phyloP scores from a whole-genome alignment of 2,329 filamentous ascomycete genomes.

The Aspergillus puulaauensis region DNA sequence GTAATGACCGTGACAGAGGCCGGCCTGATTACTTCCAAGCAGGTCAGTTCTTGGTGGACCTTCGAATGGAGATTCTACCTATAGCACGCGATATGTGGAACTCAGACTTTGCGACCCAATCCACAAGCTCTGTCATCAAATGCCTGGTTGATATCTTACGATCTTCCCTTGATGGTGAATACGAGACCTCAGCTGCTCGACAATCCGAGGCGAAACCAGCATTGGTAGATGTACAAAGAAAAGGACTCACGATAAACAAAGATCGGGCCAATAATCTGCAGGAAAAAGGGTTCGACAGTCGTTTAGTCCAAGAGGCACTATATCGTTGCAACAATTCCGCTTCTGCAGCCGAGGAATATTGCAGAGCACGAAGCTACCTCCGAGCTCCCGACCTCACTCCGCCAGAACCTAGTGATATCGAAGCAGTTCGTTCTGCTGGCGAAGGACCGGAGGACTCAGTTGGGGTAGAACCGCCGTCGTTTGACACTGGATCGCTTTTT shows the following conservation, averaged over 20 bases:
- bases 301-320: constrained; percentile 73
- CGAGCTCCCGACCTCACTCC: constrained; percentile 64
- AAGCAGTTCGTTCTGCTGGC: constrained; percentile 29
- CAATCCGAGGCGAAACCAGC: constrained; percentile 60
- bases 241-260: constrained; percentile 53
- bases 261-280: constrained; percentile 47
- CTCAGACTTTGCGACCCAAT: constrained; percentile 77
- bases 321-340: constrained; percentile 74
- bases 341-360: constrained; percentile 70
- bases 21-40: constrained; percentile 63
- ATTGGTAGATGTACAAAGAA: constrained; percentile 47
- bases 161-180: constrained; percentile 72
- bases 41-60: constrained; percentile 79
- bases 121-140: constrained; percentile 72
- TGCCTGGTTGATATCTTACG: constrained; percentile 81
- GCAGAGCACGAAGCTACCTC: constrained; percentile 60
- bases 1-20: constrained; percentile 55
- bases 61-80: constrained; percentile 77
- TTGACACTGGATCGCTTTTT: constrained; percentile 22
- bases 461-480: constrained; percentile 26
- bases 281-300: constrained; percentile 55
- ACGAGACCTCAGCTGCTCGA: constrained; percentile 66
- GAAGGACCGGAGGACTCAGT: constrained; percentile 31
- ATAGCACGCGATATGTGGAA: constrained; percentile 79
- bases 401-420: constrained; percentile 61